Base-by-base conservation (phyloP, 1,139 yeast species). In the Pichia sp. region DNA sequence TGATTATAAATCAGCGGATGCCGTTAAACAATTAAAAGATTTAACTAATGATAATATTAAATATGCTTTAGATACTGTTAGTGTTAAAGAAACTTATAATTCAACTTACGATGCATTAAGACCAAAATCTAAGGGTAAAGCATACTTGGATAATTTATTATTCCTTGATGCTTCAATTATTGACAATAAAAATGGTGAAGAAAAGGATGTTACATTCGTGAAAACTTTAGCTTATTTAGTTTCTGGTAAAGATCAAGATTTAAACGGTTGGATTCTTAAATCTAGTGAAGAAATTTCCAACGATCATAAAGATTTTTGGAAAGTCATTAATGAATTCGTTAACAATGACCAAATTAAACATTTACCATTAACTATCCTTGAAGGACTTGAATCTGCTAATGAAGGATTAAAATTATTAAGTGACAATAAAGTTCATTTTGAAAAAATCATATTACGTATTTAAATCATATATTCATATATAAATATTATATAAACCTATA, bases 1-100 rank as follows among this genome's bases (percentile, higher is more conserved):
- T 53, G 87, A 83, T 61, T 83, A 83, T 61, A 73, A 70, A 42
- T 82, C 78, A 50, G 49, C 61, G n/a, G 34, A 31, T 4, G 9
- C 10, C 10, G 34, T 20, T 43, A 71, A 68, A 16, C 70, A 77
- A 54, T 74, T 82, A 50, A 69, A 64, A 50, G 51, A 59, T 29
- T 57, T 58, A n/a, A 70, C 70, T 7, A 60, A 64, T 3, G 74
- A 70, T 28, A 60, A 63, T 8, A 64, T 80, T 37, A 64, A 60
- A 25, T 79, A 75, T 53, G 86, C 71, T 4, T 67, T 73, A 12
- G 90, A 84, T 59, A 69, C 82, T 29, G 73, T 82, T 39, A 65
- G 84, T 10, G 49, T 40, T 10, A 43, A 46, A 1, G 62, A 58
- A 11, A 70, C 82, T n/a, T 67, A 65, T 53, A 73, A 71, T 49